phyloP scores from a whole-genome alignment of 371 early-diverging fungal genomes.

The Mortierella sp. region DNA sequence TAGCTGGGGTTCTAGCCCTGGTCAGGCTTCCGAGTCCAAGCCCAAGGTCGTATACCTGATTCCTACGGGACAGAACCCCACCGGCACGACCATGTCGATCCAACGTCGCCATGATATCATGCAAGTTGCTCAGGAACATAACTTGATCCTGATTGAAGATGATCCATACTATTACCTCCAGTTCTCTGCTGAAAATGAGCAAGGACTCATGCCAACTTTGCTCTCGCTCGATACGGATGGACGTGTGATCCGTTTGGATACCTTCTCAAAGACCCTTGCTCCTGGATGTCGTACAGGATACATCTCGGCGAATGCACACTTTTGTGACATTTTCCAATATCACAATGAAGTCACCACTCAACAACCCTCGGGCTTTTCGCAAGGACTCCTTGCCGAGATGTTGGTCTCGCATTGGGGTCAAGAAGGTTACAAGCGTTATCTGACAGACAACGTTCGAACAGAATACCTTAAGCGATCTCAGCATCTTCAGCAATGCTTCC shows the following conservation, averaged over 20 bases:
- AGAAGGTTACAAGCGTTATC: slow-evolving; percentile 74
- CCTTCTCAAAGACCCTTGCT: slow-evolving; percentile 82
- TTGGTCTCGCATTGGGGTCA: slow-evolving; percentile 71
- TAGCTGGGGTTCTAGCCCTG: slow-evolving; percentile 52
- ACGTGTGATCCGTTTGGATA: slow-evolving; percentile 85
- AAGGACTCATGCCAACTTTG: slow-evolving; percentile 47
- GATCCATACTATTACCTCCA: slow-evolving; percentile 87
- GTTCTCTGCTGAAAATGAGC: slow-evolving; percentile 48
- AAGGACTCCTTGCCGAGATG: slow-evolving; percentile 66
- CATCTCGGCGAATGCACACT: slow-evolving; percentile 74
- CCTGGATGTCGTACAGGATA: slow-evolving; percentile 84
- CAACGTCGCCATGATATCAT: slow-evolving; percentile 72
- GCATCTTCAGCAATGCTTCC: slow-evolving; percentile 62
- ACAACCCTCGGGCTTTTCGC: slow-evolving; percentile 81
- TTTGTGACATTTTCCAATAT: slow-evolving; percentile 74
- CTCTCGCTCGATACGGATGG: slow-evolving; percentile 79
- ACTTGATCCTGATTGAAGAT: slow-evolving; percentile 80
- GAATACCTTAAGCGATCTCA: slow-evolving; percentile 73
- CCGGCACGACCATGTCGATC: slow-evolving; percentile 69
- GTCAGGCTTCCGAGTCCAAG: slow-evolving; percentile 35
- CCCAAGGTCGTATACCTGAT: slow-evolving; percentile 71
- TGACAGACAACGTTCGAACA: slow-evolving; percentile 62
- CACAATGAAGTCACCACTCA: slow-evolving; percentile 79
- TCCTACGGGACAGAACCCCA: slow-evolving; percentile 80
- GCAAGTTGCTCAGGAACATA: slow-evolving; percentile 62